Percentiles rank a stretch among this genome's conserved stretches.
Conservation (phyloP, 2,329 filamentous ascomycete genomes). For the Monilinia polystroma region DNA sequence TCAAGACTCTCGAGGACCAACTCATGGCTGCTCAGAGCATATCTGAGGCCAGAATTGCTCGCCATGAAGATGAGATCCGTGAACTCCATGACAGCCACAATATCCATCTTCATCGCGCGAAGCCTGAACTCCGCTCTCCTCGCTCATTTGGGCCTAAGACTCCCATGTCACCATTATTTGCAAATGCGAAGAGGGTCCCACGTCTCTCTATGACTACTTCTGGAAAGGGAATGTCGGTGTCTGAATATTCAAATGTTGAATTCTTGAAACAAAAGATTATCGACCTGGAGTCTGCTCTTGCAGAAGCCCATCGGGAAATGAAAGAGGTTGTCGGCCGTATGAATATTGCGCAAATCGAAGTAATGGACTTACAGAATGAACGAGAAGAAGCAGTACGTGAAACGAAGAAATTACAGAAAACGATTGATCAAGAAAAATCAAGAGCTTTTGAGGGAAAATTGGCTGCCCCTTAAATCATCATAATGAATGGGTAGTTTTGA, state of each 20-base stretch:
- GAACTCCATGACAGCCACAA: constrained; percentile 75
- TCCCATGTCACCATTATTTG: constrained; percentile 62
- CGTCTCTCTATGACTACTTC: constrained; percentile 49
- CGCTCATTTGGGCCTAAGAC: constrained; percentile 57
- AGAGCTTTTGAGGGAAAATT: constrained; percentile 37
- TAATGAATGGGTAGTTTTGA: constrained; percentile 7
- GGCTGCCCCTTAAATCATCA: constrained; percentile 32
- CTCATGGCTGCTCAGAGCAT: constrained; percentile 79
- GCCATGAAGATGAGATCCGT: constrained; percentile 82
- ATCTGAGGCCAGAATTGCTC: constrained; percentile 78
- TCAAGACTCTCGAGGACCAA: constrained; percentile 80
- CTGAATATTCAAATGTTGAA: constrained; percentile 71
- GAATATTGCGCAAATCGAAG: constrained; percentile 80
- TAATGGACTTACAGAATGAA: constrained; percentile 73
- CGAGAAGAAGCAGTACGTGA: constrained; percentile 71
- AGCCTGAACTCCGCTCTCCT: constrained; percentile 51
- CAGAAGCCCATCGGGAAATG: constrained; percentile 77
- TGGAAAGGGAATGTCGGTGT: constrained; percentile 60
- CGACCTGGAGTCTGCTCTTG: constrained; percentile 80
- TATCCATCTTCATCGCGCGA: constrained; percentile 72
- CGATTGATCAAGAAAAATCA: constrained; percentile 52
- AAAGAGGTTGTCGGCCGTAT: constrained; percentile 78
- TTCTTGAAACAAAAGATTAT: constrained; percentile 74
- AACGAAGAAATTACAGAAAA: constrained; percentile 66
- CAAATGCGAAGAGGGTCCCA: constrained; percentile 52